These are phyloP conservation scores for Cryphonectria parasitica DNA, from an alignment of 2,329 filamentous ascomycete genomes.

Conservation along the genomic window DNA sequence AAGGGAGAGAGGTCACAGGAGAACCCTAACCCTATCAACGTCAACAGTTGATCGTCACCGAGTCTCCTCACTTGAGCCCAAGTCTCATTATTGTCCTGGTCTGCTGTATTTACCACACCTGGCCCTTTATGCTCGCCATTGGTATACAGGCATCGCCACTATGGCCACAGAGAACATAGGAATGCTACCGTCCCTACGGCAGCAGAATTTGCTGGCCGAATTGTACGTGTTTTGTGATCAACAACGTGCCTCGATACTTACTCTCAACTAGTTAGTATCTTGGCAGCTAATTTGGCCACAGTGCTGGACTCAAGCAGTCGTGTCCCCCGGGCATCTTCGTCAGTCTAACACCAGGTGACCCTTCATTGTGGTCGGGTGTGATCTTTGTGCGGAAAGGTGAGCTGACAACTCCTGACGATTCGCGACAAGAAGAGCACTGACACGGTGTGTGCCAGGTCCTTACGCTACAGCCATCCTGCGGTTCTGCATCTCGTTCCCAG, in stretches of 20 bases:
- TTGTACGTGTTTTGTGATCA: slow-evolving; percentile 62
- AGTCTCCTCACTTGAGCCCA: neutral
- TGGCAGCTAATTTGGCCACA: slow-evolving; percentile 44
- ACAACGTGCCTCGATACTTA: slow-evolving; percentile 12
- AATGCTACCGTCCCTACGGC: slow-evolving; percentile 62
- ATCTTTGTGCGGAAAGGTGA: slow-evolving; percentile 88
- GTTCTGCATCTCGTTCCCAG: slow-evolving; percentile 87
- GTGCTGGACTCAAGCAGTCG: slow-evolving; percentile 77
- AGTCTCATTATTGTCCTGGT: too few relatives aligned
- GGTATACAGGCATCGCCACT: slow-evolving; percentile 16
- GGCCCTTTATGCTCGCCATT: slow-evolving; percentile 16
- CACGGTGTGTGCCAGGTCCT: slow-evolving; percentile 62
- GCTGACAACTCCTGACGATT: slow-evolving; percentile 20
- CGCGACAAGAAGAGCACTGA: slow-evolving; percentile 20
- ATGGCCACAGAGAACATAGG: slow-evolving; percentile 53
- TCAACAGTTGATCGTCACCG: neutral
- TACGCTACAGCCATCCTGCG: slow-evolving; percentile 86
- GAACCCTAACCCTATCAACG: slow-evolving; percentile 11
- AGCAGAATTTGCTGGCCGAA: slow-evolving; percentile 78
- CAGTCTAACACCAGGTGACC: slow-evolving; percentile 79
- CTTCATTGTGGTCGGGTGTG: slow-evolving; percentile 85
- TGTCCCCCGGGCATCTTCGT: slow-evolving; percentile 88
- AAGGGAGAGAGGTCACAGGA: neutral
- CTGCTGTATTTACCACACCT: slow-evolving; percentile 4
- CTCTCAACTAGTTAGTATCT: slow-evolving; percentile 8